Base-by-base conservation (phyloP, 495 filamentous ascomycete genomes). In the Geopyxis carbonaria region DNA sequence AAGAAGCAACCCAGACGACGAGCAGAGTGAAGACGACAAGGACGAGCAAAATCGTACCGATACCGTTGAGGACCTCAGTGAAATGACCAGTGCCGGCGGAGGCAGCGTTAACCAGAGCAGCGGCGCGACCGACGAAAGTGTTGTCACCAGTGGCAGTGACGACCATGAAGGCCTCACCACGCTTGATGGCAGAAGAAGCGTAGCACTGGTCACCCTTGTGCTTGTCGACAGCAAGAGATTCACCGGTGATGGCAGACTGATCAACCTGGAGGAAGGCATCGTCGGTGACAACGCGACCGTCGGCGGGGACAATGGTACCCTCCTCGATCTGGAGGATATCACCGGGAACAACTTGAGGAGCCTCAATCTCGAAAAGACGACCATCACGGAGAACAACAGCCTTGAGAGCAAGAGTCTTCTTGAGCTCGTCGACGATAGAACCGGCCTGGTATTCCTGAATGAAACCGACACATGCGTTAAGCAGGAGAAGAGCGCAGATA, bases 171-270 rank as follows among this genome's bases (percentile, higher is more conserved):
- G 77, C 80, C 60, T 81, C 70, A 56, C 85, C 84, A 65, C 82
- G 82, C 69, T 89, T 93, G 66, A 91, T 76, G 44, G 72, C 73
- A 3, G 84, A 89, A 8, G 85, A 91, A 53, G 80, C 72, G 57
- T 77, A 93, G 59, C 78, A 80, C 43, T 64, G 61, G 59, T 91
- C 82, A 40, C 69, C 68, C 58, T 76, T 74, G 59, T 76, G 71
- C 64, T 87, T 92, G 60, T 86, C 79, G 42, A 89, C 82, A 44
- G 84, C 82, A 41, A 92, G 73, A 50, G 85, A 92, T 63, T 93
- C 85, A 44, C 85, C 85, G 22, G 85, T 92, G 52, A 93, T 80
- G 45, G 79, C 70, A 43, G 84, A 92, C 63, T 92, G 85, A 60
- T 93, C 85, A 44, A 93, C 75, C 57, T 91, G 82, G 36, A 93